Evolutionary conservation across 306 rosid genomes (phyloP), one percentile per base, ranked within the genome.

Genomic region (Malus domestica): DNA sequence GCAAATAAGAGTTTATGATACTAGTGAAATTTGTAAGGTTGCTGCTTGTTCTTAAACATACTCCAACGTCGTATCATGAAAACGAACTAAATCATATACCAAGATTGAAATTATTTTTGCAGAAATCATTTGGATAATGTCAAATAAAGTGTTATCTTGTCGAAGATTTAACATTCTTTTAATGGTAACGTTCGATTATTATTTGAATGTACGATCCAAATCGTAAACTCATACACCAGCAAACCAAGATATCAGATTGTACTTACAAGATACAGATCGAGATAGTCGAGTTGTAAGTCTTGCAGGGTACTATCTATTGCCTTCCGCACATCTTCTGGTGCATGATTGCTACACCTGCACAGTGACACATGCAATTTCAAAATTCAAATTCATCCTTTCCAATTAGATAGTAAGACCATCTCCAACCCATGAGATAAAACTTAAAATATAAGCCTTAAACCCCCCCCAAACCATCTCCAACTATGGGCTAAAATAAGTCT

Each of bases 291-390:
- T 49, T 90, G 96, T 67, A 93, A 86, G 46, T 93, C 89, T 30
- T 73, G 74, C 74, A 86, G 68, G 22, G 95, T 87, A 68, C 18
- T 82, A 59, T 89, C 89, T 55, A 90, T 81, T 35, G 94, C 94
- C 76, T 81, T 80, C 25, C 93, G 88, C 13, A 93, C 94, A 78
- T 87, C 91, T 83, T 93, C 96, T 19, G 95, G 93, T 67, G 76
- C 87, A 70, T 89, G 94, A 81, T 93, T 83, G 25, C 79, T 10
- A 46, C 88, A 80, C 96, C 98, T 93, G 86, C 60, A 77, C 20
- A 76, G 49, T 20, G 46, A 16, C 5, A 51, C 4, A 35, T 4
- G 18, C 35, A n/a, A 18, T 10, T 68, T 7, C 10, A 55, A 30
- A 15, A 13, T 51, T 16, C 9, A 11, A 59, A 10, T 59, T 54